Conservation (phyloP, 2,329 filamentous ascomycete species). For the Calonectria hongkongensis region DNA sequence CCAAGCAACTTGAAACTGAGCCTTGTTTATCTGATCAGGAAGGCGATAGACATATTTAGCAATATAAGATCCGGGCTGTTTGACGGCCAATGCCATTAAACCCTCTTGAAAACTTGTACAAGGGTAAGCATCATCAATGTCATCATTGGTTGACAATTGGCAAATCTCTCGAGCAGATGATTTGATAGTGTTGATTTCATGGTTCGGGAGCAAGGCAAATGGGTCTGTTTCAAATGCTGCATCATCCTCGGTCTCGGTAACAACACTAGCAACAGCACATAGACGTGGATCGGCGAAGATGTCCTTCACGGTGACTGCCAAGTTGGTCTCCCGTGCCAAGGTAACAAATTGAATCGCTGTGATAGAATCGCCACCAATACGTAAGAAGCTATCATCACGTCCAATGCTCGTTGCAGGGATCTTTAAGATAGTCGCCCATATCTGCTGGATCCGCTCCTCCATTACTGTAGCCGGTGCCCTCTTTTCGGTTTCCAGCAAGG, state of each 20-base stretch:
- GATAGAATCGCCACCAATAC: slow-evolving; percentile 41
- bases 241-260: not conserved
- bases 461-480: not conserved
- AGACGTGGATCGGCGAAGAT: slow-evolving; percentile 33
- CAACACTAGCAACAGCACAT: slow-evolving; percentile 2
- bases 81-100: slow-evolving; percentile 52
- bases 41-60: slow-evolving; percentile 23
- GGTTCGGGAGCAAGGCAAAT: not conserved
- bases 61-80: slow-evolving; percentile 36
- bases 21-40: slow-evolving; percentile 5
- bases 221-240: not conserved
- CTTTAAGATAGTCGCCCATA: slow-evolving; percentile 55
- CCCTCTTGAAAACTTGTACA: slow-evolving; percentile 61
- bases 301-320: slow-evolving; percentile 31
- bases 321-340: slow-evolving; percentile 1
- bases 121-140: slow-evolving; percentile 59
- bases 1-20: slow-evolving; percentile 9
- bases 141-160: not conserved
- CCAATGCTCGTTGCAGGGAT: slow-evolving; percentile 54
- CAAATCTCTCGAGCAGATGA: not conserved
- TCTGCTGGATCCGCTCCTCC: not conserved
- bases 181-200: not conserved
- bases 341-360: slow-evolving; percentile 52
- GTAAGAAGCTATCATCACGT: slow-evolving; percentile 36
- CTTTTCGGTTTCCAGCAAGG: not conserved